Base-by-base conservation (phyloP, 2,329 filamentous ascomycete species). In the Fusarium chaquense region DNA sequence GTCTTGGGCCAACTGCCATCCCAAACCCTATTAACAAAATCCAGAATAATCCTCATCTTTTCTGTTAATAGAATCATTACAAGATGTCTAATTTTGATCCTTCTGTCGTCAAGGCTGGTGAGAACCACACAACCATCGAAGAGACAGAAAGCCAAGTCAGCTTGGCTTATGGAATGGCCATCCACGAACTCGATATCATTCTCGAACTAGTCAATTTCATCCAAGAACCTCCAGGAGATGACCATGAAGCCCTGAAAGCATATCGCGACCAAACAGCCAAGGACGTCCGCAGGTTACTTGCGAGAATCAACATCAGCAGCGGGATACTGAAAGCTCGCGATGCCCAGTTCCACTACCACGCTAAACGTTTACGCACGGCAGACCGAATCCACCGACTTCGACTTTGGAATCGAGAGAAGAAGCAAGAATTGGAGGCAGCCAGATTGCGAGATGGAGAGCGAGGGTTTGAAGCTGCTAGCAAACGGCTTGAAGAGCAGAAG, bases 331-430 rank as follows among this genome's bases (percentile, higher is more conserved):
- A 44, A n/a, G 65, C 64, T 24, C 64, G 61, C n/a, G 67, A 71
- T 30, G 47, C 51, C 5, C 60, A 68, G 22, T 71, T 71, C 35
- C 69, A 71, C 52, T 71, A 66, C 26, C 47, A 57, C 11, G 65
- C 67, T 28, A 71, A 71, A 36, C 67, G 67, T 28, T 55, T 71
- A 43, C 55, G 67, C 41, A 69, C 69, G 3, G 43, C 53, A 30
- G 69, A 70, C 47, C 62, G 62, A n/a, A 47, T 69, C 16, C 52
- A 71, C 35, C 55, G 68, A 55, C 54, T 71, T 22, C 57, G 68
- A 41, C 66, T 69, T 26, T 67, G 70, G 70, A 18, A 70, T 18
- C 47, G 69, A 44, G 65, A 71, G 11, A 64, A 67, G 60, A 67
- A 59, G 40, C 46, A 61, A 51, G 54, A 71, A 15, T 35, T 69